Conservation (phyloP, 2,329 filamentous ascomycete species). For the Apiospora marii region DNA sequence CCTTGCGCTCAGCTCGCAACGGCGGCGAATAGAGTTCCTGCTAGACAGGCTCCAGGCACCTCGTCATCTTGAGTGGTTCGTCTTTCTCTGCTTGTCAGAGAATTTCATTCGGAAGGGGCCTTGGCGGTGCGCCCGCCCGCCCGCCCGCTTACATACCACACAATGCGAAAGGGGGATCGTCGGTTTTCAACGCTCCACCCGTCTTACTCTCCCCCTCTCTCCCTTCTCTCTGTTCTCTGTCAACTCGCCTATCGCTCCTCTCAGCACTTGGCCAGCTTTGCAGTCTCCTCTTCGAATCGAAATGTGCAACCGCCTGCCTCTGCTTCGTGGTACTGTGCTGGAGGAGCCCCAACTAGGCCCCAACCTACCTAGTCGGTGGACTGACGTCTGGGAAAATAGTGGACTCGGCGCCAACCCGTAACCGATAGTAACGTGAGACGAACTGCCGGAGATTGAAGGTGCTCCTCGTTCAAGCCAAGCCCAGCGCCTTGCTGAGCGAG, state of each 20-base stretch:
- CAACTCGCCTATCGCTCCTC: neutral
- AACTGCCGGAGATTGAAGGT: slow-evolving; percentile 19
- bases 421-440: slow-evolving; percentile 16
- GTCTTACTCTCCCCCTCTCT: neutral
- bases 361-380: neutral
- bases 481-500: neutral
- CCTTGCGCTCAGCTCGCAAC: slow-evolving; percentile 16
- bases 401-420: slow-evolving; percentile 8
- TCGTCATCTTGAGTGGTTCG: slow-evolving; percentile 7
- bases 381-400: slow-evolving; percentile 12
- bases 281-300: neutral
- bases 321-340: slow-evolving; percentile 3
- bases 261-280: neutral
- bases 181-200: neutral
- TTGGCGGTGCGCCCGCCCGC: slow-evolving; percentile 9
- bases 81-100: neutral
- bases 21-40: slow-evolving; percentile 10
- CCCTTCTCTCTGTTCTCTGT: neutral
- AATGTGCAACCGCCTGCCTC: neutral
- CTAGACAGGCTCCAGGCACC: neutral
- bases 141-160: neutral
- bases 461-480: neutral
- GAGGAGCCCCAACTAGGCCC: neutral
- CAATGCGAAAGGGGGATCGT: neutral
- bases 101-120: neutral